Evolutionary conservation across 192 early-diverging fungal species (phyloP).

Genomic region (Allomyces macrogynus): DNA sequence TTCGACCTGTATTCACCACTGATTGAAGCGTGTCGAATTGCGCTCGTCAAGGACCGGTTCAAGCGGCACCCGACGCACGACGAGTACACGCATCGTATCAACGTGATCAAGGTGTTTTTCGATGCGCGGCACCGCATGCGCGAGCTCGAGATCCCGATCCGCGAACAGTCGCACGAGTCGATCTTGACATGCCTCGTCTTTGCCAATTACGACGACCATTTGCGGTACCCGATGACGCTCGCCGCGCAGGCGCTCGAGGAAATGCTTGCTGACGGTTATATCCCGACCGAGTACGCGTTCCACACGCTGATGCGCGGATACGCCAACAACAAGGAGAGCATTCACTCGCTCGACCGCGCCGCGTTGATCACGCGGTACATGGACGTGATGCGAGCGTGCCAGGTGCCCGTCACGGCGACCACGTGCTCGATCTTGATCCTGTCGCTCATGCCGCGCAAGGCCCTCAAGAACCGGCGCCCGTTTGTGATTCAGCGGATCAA

Average conservation of each 20-base stretch:
- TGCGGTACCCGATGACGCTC: not conserved
- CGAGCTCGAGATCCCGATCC: not conserved
- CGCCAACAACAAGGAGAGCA: not conserved
- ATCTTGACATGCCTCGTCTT: not conserved
- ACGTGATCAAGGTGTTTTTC: not conserved
- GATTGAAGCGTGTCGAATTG: not conserved
- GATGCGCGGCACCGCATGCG: not conserved
- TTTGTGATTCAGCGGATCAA: not conserved
- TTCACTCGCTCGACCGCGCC: not conserved
- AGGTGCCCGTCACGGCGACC: not conserved
- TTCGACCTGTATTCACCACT: not conserved
- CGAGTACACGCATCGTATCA: not conserved
- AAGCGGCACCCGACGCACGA: not conserved
- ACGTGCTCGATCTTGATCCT: not conserved
- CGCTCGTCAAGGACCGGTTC: not conserved
- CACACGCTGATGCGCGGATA: not conserved
- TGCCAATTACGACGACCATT: not conserved
- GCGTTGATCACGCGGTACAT: not conserved
- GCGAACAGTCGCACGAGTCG: not conserved
- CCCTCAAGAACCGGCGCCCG: not conserved
- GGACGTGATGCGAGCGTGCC: not conserved
- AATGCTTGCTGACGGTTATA: not conserved
- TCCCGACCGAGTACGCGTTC: not conserved
- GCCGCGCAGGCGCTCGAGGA: not conserved
- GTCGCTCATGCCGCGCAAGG: not conserved